These are phyloP conservation scores for Trichophyton benhamiae DNA, from an alignment of 2,329 filamentous ascomycete species.

Conservation along the genomic window DNA sequence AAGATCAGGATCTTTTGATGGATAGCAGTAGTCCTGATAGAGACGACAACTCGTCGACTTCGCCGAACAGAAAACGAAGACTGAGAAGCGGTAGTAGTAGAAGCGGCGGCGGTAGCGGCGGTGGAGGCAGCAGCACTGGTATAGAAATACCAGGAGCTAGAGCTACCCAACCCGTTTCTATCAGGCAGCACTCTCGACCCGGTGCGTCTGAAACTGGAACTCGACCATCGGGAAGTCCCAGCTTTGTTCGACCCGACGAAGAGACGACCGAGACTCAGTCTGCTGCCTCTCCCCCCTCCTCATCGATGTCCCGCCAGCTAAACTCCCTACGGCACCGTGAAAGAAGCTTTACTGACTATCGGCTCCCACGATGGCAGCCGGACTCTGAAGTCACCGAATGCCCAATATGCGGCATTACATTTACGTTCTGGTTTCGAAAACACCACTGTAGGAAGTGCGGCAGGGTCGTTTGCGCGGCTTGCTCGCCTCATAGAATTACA, in stretches of 20 bases:
- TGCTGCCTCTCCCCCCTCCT: constrained; percentile 20
- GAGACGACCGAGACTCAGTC: constrained; percentile 20
- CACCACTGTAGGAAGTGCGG: constrained; percentile 97
- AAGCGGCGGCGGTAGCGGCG: too few species aligned
- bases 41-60: not conserved
- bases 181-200: not conserved
- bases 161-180: not conserved
- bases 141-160: not conserved
- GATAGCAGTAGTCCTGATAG: not conserved
- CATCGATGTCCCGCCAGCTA: constrained; percentile 11
- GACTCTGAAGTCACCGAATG: constrained; percentile 72
- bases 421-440: constrained; percentile 75
- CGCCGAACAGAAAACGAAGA: constrained; percentile 7
- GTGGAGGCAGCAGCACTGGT: not conserved
- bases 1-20: not conserved
- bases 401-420: constrained; percentile 68
- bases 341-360: constrained; percentile 32
- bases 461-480: constrained; percentile 75
- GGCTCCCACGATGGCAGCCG: constrained; percentile 73
- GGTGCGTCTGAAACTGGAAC: not conserved
- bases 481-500: constrained; percentile 87
- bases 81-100: not conserved
- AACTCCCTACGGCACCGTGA: constrained; percentile 19
- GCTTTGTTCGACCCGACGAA: constrained; percentile 17
- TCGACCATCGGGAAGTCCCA: constrained; percentile 10